Evolutionary conservation across 148 eudicot genomes (phyloP).

Genomic region (Heliosperma pusillum): DNA sequence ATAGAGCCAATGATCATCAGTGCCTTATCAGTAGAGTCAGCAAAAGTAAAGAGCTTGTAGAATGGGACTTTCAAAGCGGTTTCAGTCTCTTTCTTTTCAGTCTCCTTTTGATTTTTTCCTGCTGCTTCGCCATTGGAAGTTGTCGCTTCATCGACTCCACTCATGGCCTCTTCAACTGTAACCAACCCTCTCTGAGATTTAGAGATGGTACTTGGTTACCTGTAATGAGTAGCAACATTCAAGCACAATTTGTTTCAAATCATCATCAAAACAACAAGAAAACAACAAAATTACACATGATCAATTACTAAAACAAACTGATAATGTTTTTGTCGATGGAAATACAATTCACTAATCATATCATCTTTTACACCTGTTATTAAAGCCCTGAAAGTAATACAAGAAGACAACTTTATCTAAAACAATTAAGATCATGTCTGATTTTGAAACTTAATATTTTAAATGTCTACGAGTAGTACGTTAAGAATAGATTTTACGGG

Average conservation of each 20-base stretch:
- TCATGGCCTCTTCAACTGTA: neutral
- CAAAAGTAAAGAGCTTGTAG: conserved; percentile 57
- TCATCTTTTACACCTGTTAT: no score
- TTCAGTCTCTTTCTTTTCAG: conserved; percentile 15
- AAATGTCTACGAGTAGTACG: no score
- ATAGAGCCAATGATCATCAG: conserved; percentile 57
- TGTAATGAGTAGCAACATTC: neutral
- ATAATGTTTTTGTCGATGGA: neutral
- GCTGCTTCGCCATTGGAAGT: neutral
- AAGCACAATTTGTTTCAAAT: neutral
- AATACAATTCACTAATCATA: no score
- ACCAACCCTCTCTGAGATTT: neutral
- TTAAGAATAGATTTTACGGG: no score
- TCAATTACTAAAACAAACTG: neutral
- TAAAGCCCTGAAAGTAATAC: no score
- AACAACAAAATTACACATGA: neutral
- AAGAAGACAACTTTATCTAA: neutral
- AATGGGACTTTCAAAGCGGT: conserved; percentile 38
- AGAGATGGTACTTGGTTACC: neutral
- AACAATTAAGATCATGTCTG: no score
- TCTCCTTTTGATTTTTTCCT: neutral
- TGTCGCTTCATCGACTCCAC: conserved; percentile 10
- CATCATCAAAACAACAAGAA: no score
- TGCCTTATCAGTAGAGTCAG: conserved; percentile 47
- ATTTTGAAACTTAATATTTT: no score